A percentile compares a stretch with the other conserved stretches of the same genome.
Evolutionary conservation across 345 rosid species (phyloP).

Genomic region (Melastoma malabathricum): DNA sequence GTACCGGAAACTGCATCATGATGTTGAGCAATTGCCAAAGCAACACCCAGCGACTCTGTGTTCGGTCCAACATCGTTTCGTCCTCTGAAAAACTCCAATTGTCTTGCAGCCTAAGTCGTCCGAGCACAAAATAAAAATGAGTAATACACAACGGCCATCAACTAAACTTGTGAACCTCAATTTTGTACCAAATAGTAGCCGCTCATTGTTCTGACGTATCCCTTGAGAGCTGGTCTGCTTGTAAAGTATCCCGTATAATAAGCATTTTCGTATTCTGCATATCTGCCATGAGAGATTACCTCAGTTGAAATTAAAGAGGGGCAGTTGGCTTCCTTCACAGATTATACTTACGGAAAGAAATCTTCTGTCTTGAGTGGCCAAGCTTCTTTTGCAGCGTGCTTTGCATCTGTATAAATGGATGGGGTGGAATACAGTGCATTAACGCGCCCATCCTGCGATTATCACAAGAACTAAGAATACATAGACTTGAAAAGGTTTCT

Average conservation of each 20-base stretch:
- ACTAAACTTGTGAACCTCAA: conserved; percentile 5
- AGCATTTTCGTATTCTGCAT: conserved; percentile 82
- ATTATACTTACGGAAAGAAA: conserved; percentile 75
- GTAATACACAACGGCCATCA: neutral
- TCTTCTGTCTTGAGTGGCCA: conserved; percentile 86
- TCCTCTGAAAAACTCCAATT: conserved; percentile 79
- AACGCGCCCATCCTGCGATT: conserved; percentile 75
- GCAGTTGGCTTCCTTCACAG: neutral
- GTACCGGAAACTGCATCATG: conserved; percentile 96
- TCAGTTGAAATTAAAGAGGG: neutral
- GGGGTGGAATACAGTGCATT: conserved; percentile 95
- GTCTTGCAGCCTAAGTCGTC: conserved; percentile 65
- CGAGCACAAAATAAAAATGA: neutral
- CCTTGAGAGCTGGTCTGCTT: conserved; percentile 85
- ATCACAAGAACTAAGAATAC: neutral
- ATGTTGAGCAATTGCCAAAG: conserved; percentile 90
- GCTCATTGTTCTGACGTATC: conserved; percentile 77
- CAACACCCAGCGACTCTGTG: conserved; percentile 80
- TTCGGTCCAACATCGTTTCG: conserved; percentile 48
- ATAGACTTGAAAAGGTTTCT: too few relatives aligned
- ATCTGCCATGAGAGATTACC: conserved; percentile 30
- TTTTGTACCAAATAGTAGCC: conserved; percentile 68
- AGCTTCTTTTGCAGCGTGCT: conserved; percentile 46
- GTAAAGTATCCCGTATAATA: conserved; percentile 95
- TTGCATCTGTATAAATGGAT: conserved; percentile 92